Percentiles rank a stretch among this genome's conserved stretches.
Evolutionary conservation across 169 alveolate genomes (phyloP).

Genomic region (Cryptosporidium baileyi): DNA sequence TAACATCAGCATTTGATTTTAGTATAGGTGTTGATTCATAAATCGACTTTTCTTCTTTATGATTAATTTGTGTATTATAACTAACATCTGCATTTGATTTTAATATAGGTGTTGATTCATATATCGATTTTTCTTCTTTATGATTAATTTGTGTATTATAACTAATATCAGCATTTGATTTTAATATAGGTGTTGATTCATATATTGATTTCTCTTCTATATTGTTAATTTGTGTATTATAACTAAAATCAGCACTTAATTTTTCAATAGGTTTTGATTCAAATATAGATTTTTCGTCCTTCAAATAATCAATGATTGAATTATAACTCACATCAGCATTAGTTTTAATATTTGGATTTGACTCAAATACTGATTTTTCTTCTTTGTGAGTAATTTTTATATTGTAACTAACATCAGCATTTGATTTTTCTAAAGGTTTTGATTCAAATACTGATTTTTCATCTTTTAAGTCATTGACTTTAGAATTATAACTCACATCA

Average conservation of each 20-base stretch:
- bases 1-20: slow-evolving; percentile 25
- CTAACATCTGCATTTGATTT: slow-evolving; percentile 30
- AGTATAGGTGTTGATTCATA: slow-evolving; percentile 12
- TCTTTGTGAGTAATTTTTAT: background rate
- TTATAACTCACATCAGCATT: slow-evolving; percentile 3
- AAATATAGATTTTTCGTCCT: background rate
- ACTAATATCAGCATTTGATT: background rate
- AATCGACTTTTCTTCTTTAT: background rate
- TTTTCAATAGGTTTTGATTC: background rate
- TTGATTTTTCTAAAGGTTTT: background rate
- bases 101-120: slow-evolving; percentile 20
- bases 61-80: background rate
- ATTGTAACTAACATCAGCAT: slow-evolving; percentile 12
- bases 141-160: background rate
- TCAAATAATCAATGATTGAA: background rate
- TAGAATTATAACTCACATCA: slow-evolving; percentile 12
- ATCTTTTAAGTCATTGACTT: background rate
- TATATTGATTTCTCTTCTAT: slow-evolving; percentile 6
- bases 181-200: slow-evolving; percentile 11
- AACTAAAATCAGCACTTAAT: slow-evolving; percentile 7
- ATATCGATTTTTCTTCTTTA: background rate
- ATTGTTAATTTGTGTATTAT: background rate
- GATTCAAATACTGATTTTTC: slow-evolving; percentile 3
- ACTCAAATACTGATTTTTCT: slow-evolving; percentile 1
- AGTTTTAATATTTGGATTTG: background rate